Conservation (phyloP, 148 eudicot species). For the Chenopodium album region DNA sequence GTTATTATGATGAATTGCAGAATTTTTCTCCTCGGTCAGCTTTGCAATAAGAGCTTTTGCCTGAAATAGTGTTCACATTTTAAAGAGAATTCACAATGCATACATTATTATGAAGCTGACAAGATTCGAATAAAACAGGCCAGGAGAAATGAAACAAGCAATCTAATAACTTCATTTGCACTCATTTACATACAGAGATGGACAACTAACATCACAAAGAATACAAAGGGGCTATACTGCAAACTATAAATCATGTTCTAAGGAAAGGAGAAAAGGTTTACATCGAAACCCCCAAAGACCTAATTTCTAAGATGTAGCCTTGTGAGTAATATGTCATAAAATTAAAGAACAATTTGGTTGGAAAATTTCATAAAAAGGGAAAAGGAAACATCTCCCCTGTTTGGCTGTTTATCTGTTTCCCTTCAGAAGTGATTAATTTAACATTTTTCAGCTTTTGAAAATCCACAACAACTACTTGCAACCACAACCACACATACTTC, state of each 20-base stretch:
- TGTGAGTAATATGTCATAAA: background rate
- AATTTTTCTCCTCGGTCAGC: conserved; percentile 60
- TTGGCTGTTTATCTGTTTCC: no score
- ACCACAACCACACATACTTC: no score
- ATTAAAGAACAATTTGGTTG: background rate
- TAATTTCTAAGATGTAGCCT: background rate
- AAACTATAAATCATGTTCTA: background rate
- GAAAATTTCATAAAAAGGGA: no score
- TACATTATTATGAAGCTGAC: background rate
- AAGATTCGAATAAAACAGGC: background rate
- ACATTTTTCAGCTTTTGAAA: no score
- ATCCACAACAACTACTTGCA: no score
- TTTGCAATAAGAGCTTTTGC: conserved; percentile 53
- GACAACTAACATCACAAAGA: background rate
- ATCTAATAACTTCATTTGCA: background rate
- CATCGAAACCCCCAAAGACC: background rate
- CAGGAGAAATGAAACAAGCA: background rate
- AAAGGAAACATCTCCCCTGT: no score
- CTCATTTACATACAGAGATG: background rate
- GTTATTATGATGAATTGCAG: conserved; percentile 52
- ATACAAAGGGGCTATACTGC: background rate
- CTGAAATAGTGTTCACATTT: conserved; percentile 29
- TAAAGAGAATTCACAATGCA: background rate
- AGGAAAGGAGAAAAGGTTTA: background rate
- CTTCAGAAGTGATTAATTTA: no score